Base-by-base conservation (phyloP, 176 grass and related monocot genomes). In the Tuctoria greenei region DNA sequence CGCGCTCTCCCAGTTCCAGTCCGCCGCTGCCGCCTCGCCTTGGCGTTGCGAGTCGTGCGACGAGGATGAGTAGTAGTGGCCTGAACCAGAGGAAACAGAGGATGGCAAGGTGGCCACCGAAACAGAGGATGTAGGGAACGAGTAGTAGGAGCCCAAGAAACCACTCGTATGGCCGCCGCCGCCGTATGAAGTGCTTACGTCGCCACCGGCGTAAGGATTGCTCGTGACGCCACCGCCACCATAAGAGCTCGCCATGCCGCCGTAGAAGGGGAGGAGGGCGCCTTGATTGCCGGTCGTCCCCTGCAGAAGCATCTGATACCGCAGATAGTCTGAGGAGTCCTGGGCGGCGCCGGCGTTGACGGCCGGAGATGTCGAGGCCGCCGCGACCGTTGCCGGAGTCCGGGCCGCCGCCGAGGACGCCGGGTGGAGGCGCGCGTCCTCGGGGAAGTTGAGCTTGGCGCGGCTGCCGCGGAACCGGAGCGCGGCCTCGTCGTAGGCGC, bases 371-470 rank as follows among this genome's bases (percentile, higher is more conserved):
- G 24, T 23, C 57, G 86, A 75, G 1, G 49, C 27, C 10, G 61
- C 20, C 24, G 85, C 21, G 21, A 72, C 9, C 2, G 4, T 44
- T 15, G 73, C 0, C 0, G 79, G 44, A 8, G 84, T 20, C 11
- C 34, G 11, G 42, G 28, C 17, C 1, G 45, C 35, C 18, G 10
- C 2, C 12, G 64, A 8, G 68, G 82, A n/a, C 3, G 84, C 57
- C 26, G 84, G 72, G 57, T 69, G 45, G 58, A 98, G 81, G 38
- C 75, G 79, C 81, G 88, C 95, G 69, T 98, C 89, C 81, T 92
- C 95, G 4, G 95, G 95, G 83, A 98, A 98, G 89, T 98, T 98
- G 77, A 98, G 91, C 87, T 98, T 98, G 42, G 95, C 95, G 57
- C 91, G 86, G 79, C 82, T 92, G 34, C 95, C 95, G 57, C 95